A percentile compares a stretch with the other conserved stretches of the same genome.
Evolutionary conservation across 768 basidiomycete species (phyloP).

Genomic region (Lentinula sp.): DNA sequence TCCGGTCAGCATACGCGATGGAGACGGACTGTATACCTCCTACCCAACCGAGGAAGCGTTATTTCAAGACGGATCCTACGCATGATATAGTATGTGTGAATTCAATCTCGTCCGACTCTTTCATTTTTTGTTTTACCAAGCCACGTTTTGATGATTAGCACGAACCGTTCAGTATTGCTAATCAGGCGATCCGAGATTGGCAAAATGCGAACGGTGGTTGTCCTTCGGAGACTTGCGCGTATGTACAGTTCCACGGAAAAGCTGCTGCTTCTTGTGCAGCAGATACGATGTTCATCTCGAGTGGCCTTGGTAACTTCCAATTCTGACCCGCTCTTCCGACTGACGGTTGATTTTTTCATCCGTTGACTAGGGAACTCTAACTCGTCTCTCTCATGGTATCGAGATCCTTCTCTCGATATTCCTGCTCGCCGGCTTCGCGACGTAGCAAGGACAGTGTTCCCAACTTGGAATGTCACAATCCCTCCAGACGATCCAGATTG

Average conservation of each 20-base stretch:
- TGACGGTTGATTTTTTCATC: not conserved
- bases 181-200: conserved; percentile 30
- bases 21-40: conserved; percentile 23
- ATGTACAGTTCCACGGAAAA: conserved; percentile 45
- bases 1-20: not conserved
- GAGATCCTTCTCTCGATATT: conserved; percentile 17
- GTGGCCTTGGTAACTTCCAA: conserved; percentile 31
- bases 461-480: conserved; percentile 30
- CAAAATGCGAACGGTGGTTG: conserved; percentile 33
- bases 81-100: conserved; percentile 28
- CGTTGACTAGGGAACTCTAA: conserved; percentile 12
- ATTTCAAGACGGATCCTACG: conserved; percentile 40
- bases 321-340: not conserved
- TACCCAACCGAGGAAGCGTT: conserved; percentile 10
- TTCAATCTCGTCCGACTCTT: conserved; percentile 6
- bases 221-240: conserved; percentile 31
- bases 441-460: conserved; percentile 23
- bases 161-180: conserved; percentile 40
- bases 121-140: not conserved
- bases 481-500: conserved; percentile 36
- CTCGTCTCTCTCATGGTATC: conserved; percentile 32
- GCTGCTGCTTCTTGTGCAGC: conserved; percentile 25
- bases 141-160: conserved; percentile 17
- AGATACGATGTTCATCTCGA: conserved; percentile 39
- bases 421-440: conserved; percentile 30